Evolutionary conservation across 768 basidiomycete species (phyloP).

Genomic region (Clathrus columnatus): DNA sequence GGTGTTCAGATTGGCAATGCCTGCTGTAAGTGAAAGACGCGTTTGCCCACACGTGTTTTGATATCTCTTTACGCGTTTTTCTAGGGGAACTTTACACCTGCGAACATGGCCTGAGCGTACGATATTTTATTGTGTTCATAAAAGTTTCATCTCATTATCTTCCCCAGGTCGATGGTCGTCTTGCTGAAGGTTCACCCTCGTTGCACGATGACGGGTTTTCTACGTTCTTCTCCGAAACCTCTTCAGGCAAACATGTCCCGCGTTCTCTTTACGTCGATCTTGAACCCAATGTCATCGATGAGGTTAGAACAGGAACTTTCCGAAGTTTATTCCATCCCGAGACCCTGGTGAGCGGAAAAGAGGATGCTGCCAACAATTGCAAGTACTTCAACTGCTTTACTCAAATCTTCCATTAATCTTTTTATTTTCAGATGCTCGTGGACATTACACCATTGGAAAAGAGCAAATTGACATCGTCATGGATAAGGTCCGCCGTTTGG

Average conservation of each 20-base stretch:
- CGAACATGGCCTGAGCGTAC: constrained; percentile 92
- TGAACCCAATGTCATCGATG: constrained; percentile 96
- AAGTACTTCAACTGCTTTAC: constrained; percentile 20
- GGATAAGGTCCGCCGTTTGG: constrained; percentile 93
- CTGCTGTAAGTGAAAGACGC: constrained; percentile 72
- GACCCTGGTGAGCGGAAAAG: constrained; percentile 96
- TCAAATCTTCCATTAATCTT: background rate
- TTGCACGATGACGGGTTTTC: constrained; percentile 86
- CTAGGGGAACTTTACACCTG: constrained; percentile 97
- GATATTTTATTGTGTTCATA: background rate
- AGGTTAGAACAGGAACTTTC: constrained; percentile 93
- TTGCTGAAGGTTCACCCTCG: constrained; percentile 68
- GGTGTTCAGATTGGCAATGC: constrained; percentile 98
- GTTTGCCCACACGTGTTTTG: constrained; percentile 17
- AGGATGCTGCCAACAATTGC: constrained; percentile 99
- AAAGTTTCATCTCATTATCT: background rate
- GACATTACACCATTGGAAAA: constrained; percentile 98
- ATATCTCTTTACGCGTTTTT: constrained; percentile 19
- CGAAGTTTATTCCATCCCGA: constrained; percentile 98
- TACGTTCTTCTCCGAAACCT: constrained; percentile 99
- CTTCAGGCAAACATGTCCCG: constrained; percentile 93
- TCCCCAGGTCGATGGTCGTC: constrained; percentile 84
- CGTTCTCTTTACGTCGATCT: constrained; percentile 95
- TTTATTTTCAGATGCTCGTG: constrained; percentile 77
- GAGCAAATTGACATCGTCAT: constrained; percentile 95